These are phyloP conservation scores for Salix suchowensis DNA, from an alignment of 345 rosid species.

Conservation along the genomic window DNA sequence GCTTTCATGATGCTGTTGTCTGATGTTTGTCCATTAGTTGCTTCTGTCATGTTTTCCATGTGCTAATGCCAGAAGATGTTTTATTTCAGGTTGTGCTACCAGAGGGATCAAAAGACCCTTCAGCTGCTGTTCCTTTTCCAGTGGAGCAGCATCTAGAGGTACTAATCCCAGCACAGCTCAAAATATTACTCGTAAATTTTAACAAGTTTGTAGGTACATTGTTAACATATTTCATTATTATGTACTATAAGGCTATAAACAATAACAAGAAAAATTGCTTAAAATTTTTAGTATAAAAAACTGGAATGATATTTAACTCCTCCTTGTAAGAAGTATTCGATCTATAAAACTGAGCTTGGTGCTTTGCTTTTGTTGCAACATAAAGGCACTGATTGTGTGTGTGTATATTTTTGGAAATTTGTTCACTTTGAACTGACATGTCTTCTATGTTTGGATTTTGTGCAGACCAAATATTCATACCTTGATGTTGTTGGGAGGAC, in stretches of 20 bases:
- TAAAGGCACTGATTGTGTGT: background rate
- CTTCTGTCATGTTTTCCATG: constrained; percentile 3
- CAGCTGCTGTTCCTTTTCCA: constrained; percentile 71
- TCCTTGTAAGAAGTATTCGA: background rate
- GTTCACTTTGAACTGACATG: constrained; percentile 4
- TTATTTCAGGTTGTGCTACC: constrained; percentile 88
- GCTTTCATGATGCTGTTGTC: constrained; percentile 2
- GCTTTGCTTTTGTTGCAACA: background rate
- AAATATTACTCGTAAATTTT: background rate
- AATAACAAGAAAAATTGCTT: background rate
- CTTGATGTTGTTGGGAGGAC: constrained; percentile 97
- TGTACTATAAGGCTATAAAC: background rate
- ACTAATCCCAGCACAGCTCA: constrained; percentile 2
- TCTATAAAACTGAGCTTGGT: background rate
- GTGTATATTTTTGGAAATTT: background rate
- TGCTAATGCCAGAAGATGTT: constrained; percentile 9
- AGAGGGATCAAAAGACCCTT: constrained; percentile 92
- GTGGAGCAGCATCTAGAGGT: constrained; percentile 82
- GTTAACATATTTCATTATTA: background rate
- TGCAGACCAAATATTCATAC: constrained; percentile 90
- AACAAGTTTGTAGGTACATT: background rate
- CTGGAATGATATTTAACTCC: background rate
- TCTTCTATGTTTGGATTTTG: constrained; percentile 3
- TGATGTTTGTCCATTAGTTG: background rate
- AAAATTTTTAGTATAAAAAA: background rate